Conservation (phyloP, 1,139 yeast species). For the Suhomyces choctaworum region DNA sequence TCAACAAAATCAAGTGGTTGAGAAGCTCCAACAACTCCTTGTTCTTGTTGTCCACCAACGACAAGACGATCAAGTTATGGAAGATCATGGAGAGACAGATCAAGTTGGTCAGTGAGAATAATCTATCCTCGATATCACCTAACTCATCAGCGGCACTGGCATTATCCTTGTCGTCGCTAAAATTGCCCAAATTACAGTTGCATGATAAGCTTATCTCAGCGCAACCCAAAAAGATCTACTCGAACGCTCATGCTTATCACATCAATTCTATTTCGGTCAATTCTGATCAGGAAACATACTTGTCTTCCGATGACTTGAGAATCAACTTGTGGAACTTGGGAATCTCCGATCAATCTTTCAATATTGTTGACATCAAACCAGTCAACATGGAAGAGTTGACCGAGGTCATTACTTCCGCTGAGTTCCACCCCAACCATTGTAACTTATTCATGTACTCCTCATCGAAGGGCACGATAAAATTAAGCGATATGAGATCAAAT, state of each 20-base stretch:
- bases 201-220: constrained; percentile 97
- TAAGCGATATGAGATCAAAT: constrained; percentile 95
- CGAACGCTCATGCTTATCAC: constrained; percentile 98
- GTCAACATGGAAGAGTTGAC: constrained; percentile 98
- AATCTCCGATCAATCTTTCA: constrained; percentile 93
- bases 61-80: constrained; percentile 97
- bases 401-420: constrained; percentile 97
- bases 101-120: constrained; percentile 89
- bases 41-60: constrained; percentile 87
- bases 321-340: constrained; percentile 95
- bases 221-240: constrained; percentile 85
- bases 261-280: constrained; percentile 93
- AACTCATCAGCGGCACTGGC: constrained; percentile 14
- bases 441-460: constrained; percentile 96
- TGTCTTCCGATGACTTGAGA: constrained; percentile 92
- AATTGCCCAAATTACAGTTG: constrained; percentile 81
- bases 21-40: constrained; percentile 85
- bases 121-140: constrained; percentile 27
- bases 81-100: constrained; percentile 90
- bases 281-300: constrained; percentile 93
- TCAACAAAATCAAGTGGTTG: constrained; percentile 97
- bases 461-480: constrained; percentile 91
- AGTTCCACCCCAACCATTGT: constrained; percentile 92
- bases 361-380: constrained; percentile 96
- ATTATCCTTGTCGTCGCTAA: constrained; percentile 41